Evolutionary conservation across 441 rosid species (phyloP).

Genomic region (Lepidium campestre): DNA sequence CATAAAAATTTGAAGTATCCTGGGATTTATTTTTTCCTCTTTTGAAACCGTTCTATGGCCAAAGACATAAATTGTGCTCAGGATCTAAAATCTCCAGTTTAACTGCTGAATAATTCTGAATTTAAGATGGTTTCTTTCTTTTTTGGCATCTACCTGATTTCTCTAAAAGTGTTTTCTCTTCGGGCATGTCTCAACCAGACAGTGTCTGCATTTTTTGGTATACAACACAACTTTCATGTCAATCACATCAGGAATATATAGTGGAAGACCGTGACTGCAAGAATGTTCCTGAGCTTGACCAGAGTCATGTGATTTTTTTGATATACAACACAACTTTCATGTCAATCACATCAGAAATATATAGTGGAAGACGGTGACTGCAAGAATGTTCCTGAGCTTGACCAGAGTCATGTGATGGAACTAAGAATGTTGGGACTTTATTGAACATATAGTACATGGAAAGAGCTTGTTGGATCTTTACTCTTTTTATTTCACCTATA

Average conservation of each 20-base stretch:
- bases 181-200: constrained; percentile 27
- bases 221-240: background rate
- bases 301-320: constrained; percentile 72
- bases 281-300: constrained; percentile 76
- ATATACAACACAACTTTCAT: background rate
- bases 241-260: constrained; percentile 68
- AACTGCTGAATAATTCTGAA: background rate
- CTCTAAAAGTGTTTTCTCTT: constrained; percentile 19
- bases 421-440: constrained; percentile 94
- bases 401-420: constrained; percentile 79
- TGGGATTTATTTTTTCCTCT: background rate
- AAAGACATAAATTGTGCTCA: constrained; percentile 1
- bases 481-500: constrained; percentile 17
- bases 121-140: background rate
- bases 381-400: constrained; percentile 78
- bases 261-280: constrained; percentile 84
- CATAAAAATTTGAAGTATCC: background rate
- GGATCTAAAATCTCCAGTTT: background rate
- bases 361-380: constrained; percentile 84
- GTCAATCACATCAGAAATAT: constrained; percentile 56
- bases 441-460: constrained; percentile 22
- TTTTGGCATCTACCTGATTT: constrained; percentile 2
- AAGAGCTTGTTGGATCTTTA: background rate
- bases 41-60: background rate
- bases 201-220: constrained; percentile 27